Conservation (phyloP, 805 yeast species). For the Wickerhamiella brachini region DNA sequence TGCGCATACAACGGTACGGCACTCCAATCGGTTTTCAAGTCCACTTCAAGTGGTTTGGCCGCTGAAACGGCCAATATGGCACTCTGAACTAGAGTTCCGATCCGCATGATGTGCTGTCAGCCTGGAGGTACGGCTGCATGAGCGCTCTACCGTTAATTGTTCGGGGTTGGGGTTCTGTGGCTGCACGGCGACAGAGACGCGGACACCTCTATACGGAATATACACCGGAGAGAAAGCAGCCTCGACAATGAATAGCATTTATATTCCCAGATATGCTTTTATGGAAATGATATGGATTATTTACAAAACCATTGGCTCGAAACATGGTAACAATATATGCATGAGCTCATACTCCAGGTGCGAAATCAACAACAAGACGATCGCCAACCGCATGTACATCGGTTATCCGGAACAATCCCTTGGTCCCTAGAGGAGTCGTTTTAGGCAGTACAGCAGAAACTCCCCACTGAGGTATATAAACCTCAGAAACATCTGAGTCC, state of each 20-base stretch:
- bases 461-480: neutral
- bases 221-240: too few species aligned
- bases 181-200: too few species aligned
- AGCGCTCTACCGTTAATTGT: neutral
- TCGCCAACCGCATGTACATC: slow-evolving; percentile 2
- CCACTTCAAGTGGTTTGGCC: slow-evolving; percentile 6
- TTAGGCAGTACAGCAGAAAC: neutral
- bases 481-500: neutral
- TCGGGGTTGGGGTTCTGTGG: neutral
- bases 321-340: too few species aligned
- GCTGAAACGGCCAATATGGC: neutral
- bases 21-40: slow-evolving; percentile 8
- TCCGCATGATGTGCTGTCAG: neutral
- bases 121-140: neutral
- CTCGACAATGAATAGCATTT: too few species aligned
- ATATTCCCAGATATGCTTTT: too few species aligned
- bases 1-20: slow-evolving; percentile 4
- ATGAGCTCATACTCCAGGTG: too few species aligned
- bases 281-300: too few species aligned
- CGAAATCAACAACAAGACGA: neutral
- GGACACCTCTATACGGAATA: too few species aligned
- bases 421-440: neutral
- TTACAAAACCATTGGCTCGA: too few species aligned
- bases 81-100: neutral
- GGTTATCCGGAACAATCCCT: neutral